These are phyloP conservation scores for Solanum verrucosum DNA, from an alignment of 257 asterid species.

Conservation along the genomic window DNA sequence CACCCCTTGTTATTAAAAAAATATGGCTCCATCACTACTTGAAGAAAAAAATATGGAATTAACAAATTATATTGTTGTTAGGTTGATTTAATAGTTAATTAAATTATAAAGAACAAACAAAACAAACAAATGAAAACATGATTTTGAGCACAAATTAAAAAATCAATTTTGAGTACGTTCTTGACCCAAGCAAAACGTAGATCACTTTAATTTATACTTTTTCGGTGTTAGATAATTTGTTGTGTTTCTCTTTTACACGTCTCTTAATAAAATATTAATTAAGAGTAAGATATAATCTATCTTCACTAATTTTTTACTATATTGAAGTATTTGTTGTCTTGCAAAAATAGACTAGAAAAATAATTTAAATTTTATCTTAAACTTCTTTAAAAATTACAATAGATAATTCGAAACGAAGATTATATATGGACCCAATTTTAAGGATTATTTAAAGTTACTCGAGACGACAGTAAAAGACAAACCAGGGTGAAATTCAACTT, in stretches of 20 bases:
- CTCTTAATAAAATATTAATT: not conserved
- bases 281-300: not conserved
- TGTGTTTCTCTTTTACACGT: not conserved
- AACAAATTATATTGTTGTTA: not conserved
- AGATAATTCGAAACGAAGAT: not conserved
- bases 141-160: not conserved
- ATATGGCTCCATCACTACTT: not conserved
- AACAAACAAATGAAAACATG: not conserved
- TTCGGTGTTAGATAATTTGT: not conserved
- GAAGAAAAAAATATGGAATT: not conserved
- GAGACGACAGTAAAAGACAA: conserved; percentile 5
- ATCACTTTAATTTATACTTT: not conserved
- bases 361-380: not conserved
- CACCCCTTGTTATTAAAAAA: not conserved
- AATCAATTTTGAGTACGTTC: not conserved
- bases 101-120: not conserved
- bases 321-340: not conserved
- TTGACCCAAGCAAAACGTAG: not conserved
- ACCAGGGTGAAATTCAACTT: not conserved
- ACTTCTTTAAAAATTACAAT: not conserved
- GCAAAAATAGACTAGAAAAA: not conserved
- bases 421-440: not conserved
- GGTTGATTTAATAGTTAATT: not conserved
- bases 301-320: not conserved
- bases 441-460: not conserved